Evolutionary conservation across 2,329 filamentous ascomycete species (phyloP).

Genomic region (Cordyceps cicadae): DNA sequence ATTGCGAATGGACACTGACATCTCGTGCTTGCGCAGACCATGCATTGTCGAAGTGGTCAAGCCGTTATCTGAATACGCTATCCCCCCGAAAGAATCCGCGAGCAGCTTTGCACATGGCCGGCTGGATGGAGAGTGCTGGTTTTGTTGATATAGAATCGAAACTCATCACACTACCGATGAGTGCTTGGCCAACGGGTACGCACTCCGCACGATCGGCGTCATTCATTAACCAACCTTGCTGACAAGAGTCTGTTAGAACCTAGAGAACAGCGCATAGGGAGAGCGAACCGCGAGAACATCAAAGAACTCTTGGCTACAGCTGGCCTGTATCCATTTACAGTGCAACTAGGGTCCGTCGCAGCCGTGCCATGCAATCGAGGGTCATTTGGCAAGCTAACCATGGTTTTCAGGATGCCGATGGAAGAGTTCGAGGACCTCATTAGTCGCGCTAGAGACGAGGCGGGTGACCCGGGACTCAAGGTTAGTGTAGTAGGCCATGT

Average conservation of each 20-base stretch:
- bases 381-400: constrained; percentile 7
- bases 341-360: constrained; percentile 35
- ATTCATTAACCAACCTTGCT: not conserved
- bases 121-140: constrained; percentile 51
- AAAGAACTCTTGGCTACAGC: constrained; percentile 46
- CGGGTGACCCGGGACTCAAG: constrained; percentile 46
- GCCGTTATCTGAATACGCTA: constrained; percentile 52
- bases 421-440: constrained; percentile 51
- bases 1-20: constrained; percentile 8
- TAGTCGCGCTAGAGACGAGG: constrained; percentile 46
- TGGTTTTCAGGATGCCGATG: constrained; percentile 41
- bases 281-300: constrained; percentile 45
- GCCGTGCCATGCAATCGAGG: not conserved
- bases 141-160: constrained; percentile 59
- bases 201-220: not conserved
- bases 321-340: constrained; percentile 48
- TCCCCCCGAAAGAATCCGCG: constrained; percentile 59
- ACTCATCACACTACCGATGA: constrained; percentile 60
- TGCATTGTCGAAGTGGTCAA: constrained; percentile 61
- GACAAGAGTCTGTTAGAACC: constrained; percentile 30
- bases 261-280: constrained; percentile 45
- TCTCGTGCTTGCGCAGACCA: constrained; percentile 36
- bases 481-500: constrained; percentile 32
- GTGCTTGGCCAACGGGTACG: constrained; percentile 60
- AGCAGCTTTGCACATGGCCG: constrained; percentile 51